These are phyloP conservation scores for Houttuynia cordata DNA, from an alignment of 164 flowering plant genomes.

Conservation along the genomic window DNA sequence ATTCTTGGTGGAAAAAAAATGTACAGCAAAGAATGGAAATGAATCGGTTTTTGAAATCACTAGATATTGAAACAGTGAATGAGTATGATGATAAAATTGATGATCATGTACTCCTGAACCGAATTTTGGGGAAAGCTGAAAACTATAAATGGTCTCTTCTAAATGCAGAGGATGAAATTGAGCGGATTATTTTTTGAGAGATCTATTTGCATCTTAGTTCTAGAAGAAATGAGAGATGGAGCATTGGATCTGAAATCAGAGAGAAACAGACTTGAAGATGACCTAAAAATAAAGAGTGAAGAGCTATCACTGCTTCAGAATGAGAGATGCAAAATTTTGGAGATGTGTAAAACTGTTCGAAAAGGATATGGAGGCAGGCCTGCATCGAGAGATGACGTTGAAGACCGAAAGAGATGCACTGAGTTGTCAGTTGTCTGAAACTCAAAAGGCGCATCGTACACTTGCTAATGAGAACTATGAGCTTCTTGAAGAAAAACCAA, in stretches of 20 bases:
- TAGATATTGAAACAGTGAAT: slow-evolving; percentile 25
- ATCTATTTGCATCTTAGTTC: slow-evolving; percentile 42
- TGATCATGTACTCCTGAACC: slow-evolving; percentile 19
- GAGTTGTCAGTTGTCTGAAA: slow-evolving; percentile 14
- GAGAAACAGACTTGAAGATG: slow-evolving; percentile 22
- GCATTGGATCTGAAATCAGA: slow-evolving; percentile 28
- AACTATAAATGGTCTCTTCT: slow-evolving; percentile 26
- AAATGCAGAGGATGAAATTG: slow-evolving; percentile 44
- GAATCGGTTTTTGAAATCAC: slow-evolving; percentile 34
- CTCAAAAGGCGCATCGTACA: slow-evolving; percentile 20
- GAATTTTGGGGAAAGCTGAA: slow-evolving; percentile 27
- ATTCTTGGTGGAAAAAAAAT: slow-evolving; percentile 46
- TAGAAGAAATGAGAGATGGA: slow-evolving; percentile 36
- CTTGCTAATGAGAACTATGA: slow-evolving; percentile 30
- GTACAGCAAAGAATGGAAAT: slow-evolving; percentile 40
- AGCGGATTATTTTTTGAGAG: slow-evolving; percentile 54
- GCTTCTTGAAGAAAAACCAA: slow-evolving; percentile 28
- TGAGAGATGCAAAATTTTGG: slow-evolving; percentile 41
- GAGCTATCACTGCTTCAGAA: slow-evolving; percentile 26
- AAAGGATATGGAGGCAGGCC: slow-evolving; percentile 20
- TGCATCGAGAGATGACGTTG: slow-evolving; percentile 17
- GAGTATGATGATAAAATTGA: slow-evolving; percentile 17
- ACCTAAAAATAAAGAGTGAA: slow-evolving; percentile 17
- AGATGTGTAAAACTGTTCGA: slow-evolving; percentile 31
- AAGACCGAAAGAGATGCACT: slow-evolving; percentile 25